These are phyloP conservation scores for Schizosaccharomyces cryophilus DNA, from an alignment of 805 yeast genomes.

Conservation along the genomic window DNA sequence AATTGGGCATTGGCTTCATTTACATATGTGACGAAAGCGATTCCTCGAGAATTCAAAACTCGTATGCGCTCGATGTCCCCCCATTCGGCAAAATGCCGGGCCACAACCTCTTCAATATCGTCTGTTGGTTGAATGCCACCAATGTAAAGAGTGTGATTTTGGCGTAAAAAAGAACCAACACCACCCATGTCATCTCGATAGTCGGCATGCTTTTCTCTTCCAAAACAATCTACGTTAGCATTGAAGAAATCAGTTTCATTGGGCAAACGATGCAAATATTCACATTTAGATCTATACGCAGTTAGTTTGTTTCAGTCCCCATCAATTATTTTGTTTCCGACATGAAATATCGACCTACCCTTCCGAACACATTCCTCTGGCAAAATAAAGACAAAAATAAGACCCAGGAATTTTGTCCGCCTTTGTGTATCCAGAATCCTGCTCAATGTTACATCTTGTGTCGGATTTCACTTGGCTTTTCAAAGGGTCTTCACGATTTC, in stretches of 20 bases:
- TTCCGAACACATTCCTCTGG: conserved; percentile 60
- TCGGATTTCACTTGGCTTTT: conserved; percentile 24
- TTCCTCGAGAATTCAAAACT: conserved; percentile 33
- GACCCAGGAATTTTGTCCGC: conserved; percentile 28
- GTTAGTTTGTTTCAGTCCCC: too few species aligned
- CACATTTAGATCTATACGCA: conserved; percentile 25
- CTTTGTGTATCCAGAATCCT: conserved; percentile 53
- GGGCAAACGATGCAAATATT: conserved; percentile 59
- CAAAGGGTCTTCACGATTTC: conserved; percentile 22
- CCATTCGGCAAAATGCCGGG: conserved; percentile 38
- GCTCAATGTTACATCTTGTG: conserved; percentile 30
- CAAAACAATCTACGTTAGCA: conserved; percentile 68
- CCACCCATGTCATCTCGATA: conserved; percentile 90
- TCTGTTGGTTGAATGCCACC: conserved; percentile 29
- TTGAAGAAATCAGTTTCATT: conserved; percentile 28
- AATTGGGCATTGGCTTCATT: conserved; percentile 64
- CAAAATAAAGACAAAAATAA: conserved; percentile 59
- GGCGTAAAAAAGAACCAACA: conserved; percentile 49
- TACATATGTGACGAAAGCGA: conserved; percentile 56
- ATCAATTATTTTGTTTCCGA: too few species aligned
- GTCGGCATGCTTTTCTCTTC: conserved; percentile 59
- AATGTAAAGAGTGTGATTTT: conserved; percentile 55
- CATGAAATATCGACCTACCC: conserved; percentile 22
- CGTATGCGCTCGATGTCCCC: conserved; percentile 51
- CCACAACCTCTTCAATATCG: conserved; percentile 19